These are phyloP conservation scores for Gamsiella multidivaricata DNA, from an alignment of 192 early-diverging fungal genomes.

Conservation along the genomic window DNA sequence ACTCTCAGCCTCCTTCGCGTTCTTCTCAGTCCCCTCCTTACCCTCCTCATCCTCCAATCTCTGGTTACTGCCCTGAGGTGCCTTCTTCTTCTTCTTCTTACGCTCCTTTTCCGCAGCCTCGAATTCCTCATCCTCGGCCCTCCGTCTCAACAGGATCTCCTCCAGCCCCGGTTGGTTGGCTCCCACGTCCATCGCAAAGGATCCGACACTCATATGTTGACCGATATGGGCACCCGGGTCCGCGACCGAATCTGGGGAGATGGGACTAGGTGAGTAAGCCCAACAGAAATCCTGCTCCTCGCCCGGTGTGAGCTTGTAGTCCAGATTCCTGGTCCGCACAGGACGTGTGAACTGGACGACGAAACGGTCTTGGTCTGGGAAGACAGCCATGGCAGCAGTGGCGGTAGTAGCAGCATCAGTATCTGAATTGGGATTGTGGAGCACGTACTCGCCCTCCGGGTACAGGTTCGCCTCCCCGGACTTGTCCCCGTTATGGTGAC, in stretches of 20 bases:
- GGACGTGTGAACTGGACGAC: slow-evolving; percentile 51
- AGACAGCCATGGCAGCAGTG: not conserved
- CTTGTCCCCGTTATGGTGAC: not conserved
- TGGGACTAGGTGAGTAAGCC: slow-evolving; percentile 45
- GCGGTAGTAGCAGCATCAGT: not conserved
- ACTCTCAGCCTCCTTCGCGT: not conserved
- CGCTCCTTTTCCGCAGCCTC: slow-evolving; percentile 18
- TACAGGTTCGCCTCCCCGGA: slow-evolving; percentile 13
- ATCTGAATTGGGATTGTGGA: slow-evolving; percentile 18
- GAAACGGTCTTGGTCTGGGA: slow-evolving; percentile 19
- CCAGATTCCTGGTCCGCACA: slow-evolving; percentile 22
- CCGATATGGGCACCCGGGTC: slow-evolving; percentile 42
- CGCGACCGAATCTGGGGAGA: slow-evolving; percentile 30
- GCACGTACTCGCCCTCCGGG: slow-evolving; percentile 28
- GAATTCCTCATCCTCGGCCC: slow-evolving; percentile 2
- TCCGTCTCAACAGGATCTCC: slow-evolving; percentile 7
- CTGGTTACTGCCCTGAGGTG: slow-evolving; percentile 1
- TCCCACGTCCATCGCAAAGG: slow-evolving; percentile 48
- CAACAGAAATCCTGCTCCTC: slow-evolving; percentile 48
- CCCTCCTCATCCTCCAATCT: not conserved
- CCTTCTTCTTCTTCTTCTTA: slow-evolving; percentile 14
- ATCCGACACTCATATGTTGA: slow-evolving; percentile 31
- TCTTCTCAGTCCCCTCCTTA: not conserved
- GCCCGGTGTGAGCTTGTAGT: slow-evolving; percentile 38
- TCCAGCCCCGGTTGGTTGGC: slow-evolving; percentile 40